Evolutionary conservation across 2,329 filamentous ascomycete species (phyloP), one percentile per base, ranked within the genome.

Genomic region (Xylariaceae sp.): DNA sequence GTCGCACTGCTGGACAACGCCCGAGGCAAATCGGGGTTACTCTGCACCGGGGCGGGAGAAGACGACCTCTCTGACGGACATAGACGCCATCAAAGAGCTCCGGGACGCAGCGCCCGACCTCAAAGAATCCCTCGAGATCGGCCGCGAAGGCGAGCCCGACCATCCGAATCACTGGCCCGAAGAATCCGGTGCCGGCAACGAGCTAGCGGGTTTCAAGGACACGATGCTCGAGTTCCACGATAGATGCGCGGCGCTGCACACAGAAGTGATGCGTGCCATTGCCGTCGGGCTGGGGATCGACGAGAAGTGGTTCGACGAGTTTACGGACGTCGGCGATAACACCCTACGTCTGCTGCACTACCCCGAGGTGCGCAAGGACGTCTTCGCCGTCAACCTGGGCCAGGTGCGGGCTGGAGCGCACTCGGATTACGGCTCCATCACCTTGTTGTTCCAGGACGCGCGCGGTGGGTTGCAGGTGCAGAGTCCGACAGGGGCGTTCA

Each of bases 221-320:
- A 76, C 75, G 16, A 95, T 95, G 88, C 64, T 82, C 39, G 66
- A 66, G 3, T 96, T 96, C 66, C 86, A 85, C 55, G 74, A 75
- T n/a, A 73, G 75, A 49, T 94, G 89, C 67, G 87, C 89, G 64
- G 63, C 69, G 12, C 65, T 96, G 44, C 86, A 96, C 64, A 72
- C 80, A 22, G 73, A 90, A 52, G 78, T 95, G 17, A 94, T 95
- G 88, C 74, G 85, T 4, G 87, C 88, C 7, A 88, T 95, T 51
- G 88, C 88, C 0, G 69, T 92, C n/a, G 89, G 86, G 0, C 82
- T 95, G 79, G 83, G 77, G 0, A 70, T 93, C 14, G 77, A 82
- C 0, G 77, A 83, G 58, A 59, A 57, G 4, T 94, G 85, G 74
- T 96, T 96, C 58, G 88, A 95, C 57, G 57, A 64, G 4, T 94